Evolutionary conservation across 805 yeast genomes (phyloP).

Genomic region (Wickerhamiella australiensis): DNA sequence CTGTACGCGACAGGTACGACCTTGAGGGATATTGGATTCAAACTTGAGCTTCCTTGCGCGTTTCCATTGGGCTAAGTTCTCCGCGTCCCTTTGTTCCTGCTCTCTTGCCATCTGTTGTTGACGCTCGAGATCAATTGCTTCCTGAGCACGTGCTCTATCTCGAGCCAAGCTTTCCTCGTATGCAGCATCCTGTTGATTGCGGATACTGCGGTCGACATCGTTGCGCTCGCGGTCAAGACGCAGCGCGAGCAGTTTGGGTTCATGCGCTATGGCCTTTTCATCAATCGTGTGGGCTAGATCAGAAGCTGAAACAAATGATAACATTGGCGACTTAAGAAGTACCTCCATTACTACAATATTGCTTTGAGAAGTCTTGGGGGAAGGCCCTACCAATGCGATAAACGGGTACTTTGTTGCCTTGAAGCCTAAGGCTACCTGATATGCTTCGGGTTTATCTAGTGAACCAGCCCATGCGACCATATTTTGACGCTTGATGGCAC

Average conservation of each 20-base stretch:
- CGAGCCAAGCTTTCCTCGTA: conserved; percentile 56
- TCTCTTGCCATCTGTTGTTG: conserved; percentile 19
- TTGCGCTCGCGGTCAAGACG: conserved; percentile 52
- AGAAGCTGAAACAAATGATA: neutral
- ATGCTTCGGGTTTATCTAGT: conserved; percentile 67
- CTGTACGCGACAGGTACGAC: conserved; percentile 44
- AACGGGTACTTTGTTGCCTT: conserved; percentile 70
- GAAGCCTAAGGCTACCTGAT: conserved; percentile 66
- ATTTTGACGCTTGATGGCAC: conserved; percentile 40
- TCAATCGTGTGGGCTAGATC: conserved; percentile 34
- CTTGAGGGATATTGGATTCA: conserved; percentile 9
- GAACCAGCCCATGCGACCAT: conserved; percentile 80
- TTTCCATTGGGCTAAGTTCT: conserved; percentile 34
- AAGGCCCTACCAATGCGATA: conserved; percentile 60
- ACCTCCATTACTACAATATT: conserved; percentile 44
- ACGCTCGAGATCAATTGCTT: conserved; percentile 21
- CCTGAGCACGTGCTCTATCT: conserved; percentile 38
- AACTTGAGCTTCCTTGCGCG: conserved; percentile 36
- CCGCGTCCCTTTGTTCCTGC: conserved; percentile 13
- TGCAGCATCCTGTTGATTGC: conserved; percentile 66
- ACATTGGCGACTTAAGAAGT: conserved; percentile 43
- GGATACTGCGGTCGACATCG: conserved; percentile 42
- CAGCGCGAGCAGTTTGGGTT: conserved; percentile 47
- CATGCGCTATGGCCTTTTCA: conserved; percentile 43
- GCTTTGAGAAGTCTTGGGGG: conserved; percentile 33